These are phyloP conservation scores for Phialophora tarda DNA, from an alignment of 2,329 filamentous ascomycete genomes.

Conservation along the genomic window DNA sequence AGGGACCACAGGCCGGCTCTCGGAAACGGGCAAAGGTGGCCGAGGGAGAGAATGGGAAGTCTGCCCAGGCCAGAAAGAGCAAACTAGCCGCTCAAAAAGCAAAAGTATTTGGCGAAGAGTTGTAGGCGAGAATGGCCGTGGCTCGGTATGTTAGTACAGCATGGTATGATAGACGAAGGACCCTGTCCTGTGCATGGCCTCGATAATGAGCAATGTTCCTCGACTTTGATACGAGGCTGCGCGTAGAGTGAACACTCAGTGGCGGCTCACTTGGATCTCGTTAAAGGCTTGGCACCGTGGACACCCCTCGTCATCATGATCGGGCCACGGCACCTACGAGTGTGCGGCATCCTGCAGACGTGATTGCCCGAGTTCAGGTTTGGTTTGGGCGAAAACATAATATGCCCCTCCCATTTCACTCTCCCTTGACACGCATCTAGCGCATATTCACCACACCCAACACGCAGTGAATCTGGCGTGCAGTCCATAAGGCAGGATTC, in stretches of 20 bases:
- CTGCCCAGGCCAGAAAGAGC: constrained; percentile 30
- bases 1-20: constrained; percentile 38
- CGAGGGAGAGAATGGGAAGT: constrained; percentile 27
- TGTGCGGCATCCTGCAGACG: constrained; percentile 10
- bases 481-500: constrained; percentile 21
- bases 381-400: constrained; percentile 17
- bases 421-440: constrained; percentile 12
- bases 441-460: constrained; percentile 11
- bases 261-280: background rate
- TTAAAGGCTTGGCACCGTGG: constrained; percentile 10
- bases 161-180: background rate
- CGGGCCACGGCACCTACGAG: constrained; percentile 9
- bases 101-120: constrained; percentile 28
- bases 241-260: background rate
- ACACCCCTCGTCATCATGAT: constrained; percentile 19
- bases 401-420: constrained; percentile 18
- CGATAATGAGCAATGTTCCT: background rate
- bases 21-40: constrained; percentile 35
- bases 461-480: constrained; percentile 22
- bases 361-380: background rate
- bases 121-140: constrained; percentile 10
- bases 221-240: background rate
- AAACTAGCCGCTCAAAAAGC: constrained; percentile 37
- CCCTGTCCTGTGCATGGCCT: background rate
- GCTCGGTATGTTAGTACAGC: background rate